phyloP scores from a whole-genome alignment of 2,329 filamentous ascomycete species.

The Exophiala viscosa region DNA sequence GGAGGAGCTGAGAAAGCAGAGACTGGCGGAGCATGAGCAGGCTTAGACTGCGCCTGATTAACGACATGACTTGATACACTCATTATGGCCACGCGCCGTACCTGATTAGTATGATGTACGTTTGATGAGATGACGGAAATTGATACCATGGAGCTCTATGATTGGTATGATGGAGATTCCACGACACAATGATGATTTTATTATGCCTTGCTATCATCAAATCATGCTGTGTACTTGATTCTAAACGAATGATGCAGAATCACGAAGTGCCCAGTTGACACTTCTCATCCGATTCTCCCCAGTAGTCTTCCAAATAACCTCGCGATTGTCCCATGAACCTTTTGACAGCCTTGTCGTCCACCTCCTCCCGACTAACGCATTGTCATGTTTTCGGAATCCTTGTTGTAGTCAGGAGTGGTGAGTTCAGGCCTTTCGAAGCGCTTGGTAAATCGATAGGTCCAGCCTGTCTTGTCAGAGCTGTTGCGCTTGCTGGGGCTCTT shows the following conservation, averaged over 20 bases:
- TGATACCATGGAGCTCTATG: too few relatives aligned
- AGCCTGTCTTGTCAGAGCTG: constrained; percentile 9
- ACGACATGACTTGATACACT: too few relatives aligned
- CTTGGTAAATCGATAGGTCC: constrained; percentile 22
- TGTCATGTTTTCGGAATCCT: constrained; percentile 12
- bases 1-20: constrained; percentile 47
- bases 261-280: not conserved
- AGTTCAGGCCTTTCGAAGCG: constrained; percentile 22
- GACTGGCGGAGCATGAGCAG: too few relatives aligned
- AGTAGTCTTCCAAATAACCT: not conserved
- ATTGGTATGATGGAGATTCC: too few relatives aligned
- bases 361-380: not conserved
- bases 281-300: not conserved
- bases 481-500: too few relatives aligned
- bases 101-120: too few relatives aligned
- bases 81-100: too few relatives aligned
- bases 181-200: too few relatives aligned
- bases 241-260: not conserved
- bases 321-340: not conserved
- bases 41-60: too few relatives aligned
- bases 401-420: constrained; percentile 24
- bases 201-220: too few relatives aligned
- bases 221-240: not conserved
- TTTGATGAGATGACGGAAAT: too few relatives aligned
- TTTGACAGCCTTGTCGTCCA: not conserved